Base-by-base conservation (phyloP, 2,329 filamentous ascomycete species). In the Beauveria bassiana region DNA sequence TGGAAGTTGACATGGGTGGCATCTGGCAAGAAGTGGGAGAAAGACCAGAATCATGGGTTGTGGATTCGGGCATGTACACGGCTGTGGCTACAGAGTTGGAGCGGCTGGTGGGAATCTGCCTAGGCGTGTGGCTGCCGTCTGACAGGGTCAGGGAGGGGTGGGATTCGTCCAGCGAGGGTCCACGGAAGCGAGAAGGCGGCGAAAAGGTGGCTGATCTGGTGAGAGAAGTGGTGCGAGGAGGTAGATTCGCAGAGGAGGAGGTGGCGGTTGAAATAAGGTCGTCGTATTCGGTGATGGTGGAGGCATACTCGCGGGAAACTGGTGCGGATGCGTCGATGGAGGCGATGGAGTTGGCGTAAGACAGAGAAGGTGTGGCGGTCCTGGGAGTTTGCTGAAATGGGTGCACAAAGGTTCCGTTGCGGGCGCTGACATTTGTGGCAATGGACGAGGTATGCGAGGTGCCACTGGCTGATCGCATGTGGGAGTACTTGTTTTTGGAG, bases 301-400 rank as follows among this genome's bases (percentile, higher is more conserved):
- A 80, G 12, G 80, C 84, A 68, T 79, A 81, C 59, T 85, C 83
- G 66, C 81, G 78, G 51, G 71, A 69, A 51, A 63, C 69, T 28
- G 65, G 64, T 31, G 67, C 69, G 57, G 64, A 65, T 63, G 72
- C 79, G 56, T 81, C 80, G 58, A 84, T 74, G 2, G 81, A 83
- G 18, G 79, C 76, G 49, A 81, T 72, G 8, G 83, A 84, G 70
- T 82, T 82, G 65, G 82, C 79, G 69, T 85, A 85, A 26, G 82
- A 80, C 63, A 85, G 68, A 9, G 84, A 83, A 56, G 84, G 83
- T 63, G 84, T 86, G 51, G 82, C 81, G 1, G 83, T 83, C 46
- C 82, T 79, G 38, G 85, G 85, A 9, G 78, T 86, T 72, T 87
- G 85, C 69, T 86, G 83, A 66, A 86, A 87, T 28, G 85, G 85